Evolutionary conservation across 1,284 basidiomycete genomes (phyloP).

Genomic region (Mrakiaceae sp.): DNA sequence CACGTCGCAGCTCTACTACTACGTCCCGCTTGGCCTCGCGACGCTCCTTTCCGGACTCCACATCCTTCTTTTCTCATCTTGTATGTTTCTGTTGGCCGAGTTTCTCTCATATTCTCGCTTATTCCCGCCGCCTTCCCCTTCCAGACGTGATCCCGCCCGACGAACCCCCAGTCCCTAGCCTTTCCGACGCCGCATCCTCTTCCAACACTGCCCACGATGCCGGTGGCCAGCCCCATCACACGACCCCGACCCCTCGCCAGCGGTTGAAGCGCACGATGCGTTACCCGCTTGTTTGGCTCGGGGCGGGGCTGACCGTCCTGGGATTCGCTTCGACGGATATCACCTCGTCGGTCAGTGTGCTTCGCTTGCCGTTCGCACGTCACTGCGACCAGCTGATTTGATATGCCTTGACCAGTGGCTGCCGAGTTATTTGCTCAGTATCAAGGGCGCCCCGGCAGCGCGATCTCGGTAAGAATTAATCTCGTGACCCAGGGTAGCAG

Average conservation of each 20-base stretch:
- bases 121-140: no score
- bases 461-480: no score
- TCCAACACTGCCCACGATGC: no score
- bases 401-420: neutral
- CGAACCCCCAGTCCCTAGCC: no score
- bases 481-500: no score
- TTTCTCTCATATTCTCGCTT: no score
- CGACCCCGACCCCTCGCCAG: neutral
- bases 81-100: no score
- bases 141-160: no score
- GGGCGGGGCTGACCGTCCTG: neutral
- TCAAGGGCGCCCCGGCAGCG: neutral
- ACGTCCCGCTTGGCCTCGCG: neutral
- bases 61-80: slow-evolving; percentile 4
- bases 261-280: neutral
- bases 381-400: no score
- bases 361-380: no score
- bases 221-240: neutral
- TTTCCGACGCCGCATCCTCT: no score
- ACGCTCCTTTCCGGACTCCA: neutral
- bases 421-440: neutral
- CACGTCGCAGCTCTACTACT: neutral
- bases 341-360: no score
- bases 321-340: slow-evolving; percentile 1
- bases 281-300: slow-evolving; percentile 5